Base-by-base conservation (phyloP, 2,329 filamentous ascomycete species). In the Trichoderma gracile region DNA sequence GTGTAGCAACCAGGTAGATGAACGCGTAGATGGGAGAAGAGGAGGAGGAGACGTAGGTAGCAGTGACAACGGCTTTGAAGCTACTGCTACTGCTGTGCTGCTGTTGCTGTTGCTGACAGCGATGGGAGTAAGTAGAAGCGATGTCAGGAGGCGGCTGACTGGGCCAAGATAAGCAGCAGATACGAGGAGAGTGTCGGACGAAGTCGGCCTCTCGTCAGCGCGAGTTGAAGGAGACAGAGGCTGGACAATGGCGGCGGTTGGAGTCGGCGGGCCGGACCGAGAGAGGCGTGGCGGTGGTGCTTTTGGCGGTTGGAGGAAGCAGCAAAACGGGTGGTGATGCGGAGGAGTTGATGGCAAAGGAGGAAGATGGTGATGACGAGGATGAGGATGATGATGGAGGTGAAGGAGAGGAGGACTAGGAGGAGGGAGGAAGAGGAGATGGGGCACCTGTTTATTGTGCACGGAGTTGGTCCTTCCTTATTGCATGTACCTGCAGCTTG, bases 141-240 rank as follows among this genome's bases (percentile, higher is more conserved):
- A 17, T 52, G 23, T 27, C 21, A 61, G n/a, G 23, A 52, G 47
- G 58, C 38, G 33, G 58, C 46, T 61, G 52, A 49, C 47, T 45
- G 23, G 47, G 4, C 30, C 30, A 14, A 53, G 46, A 4, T 54
- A 46, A 53, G 49, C 27, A 45, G 8, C 19, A 27, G 27, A n/a
- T 53, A 9, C 30, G 12, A 7, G n/a, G 33, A 14, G 5, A 5
- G 5, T 5, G 10, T 38, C 33, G 33, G 12, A 14, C 4, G 2
- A 38, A 38, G 12, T 38, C 12, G 33, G 33, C 33, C 33, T 38
- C 30, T 38, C 10, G 33, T 38, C 33, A 38, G 33, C 33, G 33
- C 33, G 33, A 38, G 12, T 3, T 5, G 5, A 14, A 38, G 9
- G 12, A 14, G 33, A 38, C 9, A 38, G 33, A 38, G 33, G 10